These are phyloP conservation scores for Cryphonectria parasitica DNA, from an alignment of 2,329 filamentous ascomycete species.

Conservation along the genomic window DNA sequence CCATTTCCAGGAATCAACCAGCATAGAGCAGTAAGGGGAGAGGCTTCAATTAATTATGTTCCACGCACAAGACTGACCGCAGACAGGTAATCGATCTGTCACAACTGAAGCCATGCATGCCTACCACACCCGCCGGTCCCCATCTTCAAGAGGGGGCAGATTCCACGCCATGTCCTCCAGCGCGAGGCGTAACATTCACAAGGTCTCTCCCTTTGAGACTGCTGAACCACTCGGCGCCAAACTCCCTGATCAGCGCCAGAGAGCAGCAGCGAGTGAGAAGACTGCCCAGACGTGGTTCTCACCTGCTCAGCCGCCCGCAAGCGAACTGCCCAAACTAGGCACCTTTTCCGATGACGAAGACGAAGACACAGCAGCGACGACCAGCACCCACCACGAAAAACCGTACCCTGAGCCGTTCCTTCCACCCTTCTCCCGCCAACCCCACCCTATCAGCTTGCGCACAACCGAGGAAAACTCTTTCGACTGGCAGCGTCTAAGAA, in stretches of 20 bases:
- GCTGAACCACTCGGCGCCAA: background rate
- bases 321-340: background rate
- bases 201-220: background rate
- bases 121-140: background rate
- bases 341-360: background rate
- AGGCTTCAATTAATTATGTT: too few relatives aligned
- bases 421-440: background rate
- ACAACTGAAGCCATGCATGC: background rate
- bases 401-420: background rate
- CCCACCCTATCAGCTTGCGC: background rate
- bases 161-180: background rate
- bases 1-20: background rate
- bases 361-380: background rate
- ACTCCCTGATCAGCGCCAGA: background rate
- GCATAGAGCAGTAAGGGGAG: background rate
- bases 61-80: background rate
- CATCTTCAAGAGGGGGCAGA: background rate
- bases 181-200: background rate
- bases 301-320: background rate
- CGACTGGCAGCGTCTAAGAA: conserved; percentile 6
- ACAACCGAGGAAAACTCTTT: background rate
- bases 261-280: background rate
- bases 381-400: background rate
- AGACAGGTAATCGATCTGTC: background rate
- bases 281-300: background rate